These are phyloP conservation scores for Colletotrichum tabaci DNA, from an alignment of 2,329 filamentous ascomycete genomes.

Conservation along the genomic window DNA sequence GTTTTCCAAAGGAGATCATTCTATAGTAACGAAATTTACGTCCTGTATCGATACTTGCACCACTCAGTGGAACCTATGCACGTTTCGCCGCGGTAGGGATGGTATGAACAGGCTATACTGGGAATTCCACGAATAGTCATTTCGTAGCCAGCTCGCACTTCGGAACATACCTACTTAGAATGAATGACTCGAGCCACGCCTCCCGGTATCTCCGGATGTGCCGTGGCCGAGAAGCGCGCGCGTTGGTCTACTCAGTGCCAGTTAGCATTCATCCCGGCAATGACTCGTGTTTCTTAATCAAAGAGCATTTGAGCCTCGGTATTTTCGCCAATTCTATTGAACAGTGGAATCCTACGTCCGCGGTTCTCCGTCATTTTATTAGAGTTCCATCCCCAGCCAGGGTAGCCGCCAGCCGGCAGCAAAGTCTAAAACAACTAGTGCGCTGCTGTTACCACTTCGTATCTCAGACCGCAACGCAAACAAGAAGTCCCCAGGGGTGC, in stretches of 20 bases:
- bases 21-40: not conserved
- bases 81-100: not conserved
- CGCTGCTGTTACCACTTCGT: not conserved
- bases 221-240: not conserved
- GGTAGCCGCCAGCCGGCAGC: not conserved
- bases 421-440: not conserved
- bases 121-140: not conserved
- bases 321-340: not conserved
- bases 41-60: not conserved
- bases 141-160: not conserved
- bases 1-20: not conserved
- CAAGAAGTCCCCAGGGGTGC: not conserved
- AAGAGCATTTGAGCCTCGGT: not conserved
- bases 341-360: not conserved
- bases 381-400: constrained; percentile 13
- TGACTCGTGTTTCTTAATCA: constrained; percentile 4
- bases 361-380: not conserved
- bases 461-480: not conserved
- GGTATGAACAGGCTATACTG: not conserved
- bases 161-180: not conserved
- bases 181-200: not conserved
- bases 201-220: not conserved
- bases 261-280: not conserved
- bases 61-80: too few relatives aligned
- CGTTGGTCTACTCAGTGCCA: not conserved